Conservation (phyloP, 768 basidiomycete genomes). For the Trametes maxima region DNA sequence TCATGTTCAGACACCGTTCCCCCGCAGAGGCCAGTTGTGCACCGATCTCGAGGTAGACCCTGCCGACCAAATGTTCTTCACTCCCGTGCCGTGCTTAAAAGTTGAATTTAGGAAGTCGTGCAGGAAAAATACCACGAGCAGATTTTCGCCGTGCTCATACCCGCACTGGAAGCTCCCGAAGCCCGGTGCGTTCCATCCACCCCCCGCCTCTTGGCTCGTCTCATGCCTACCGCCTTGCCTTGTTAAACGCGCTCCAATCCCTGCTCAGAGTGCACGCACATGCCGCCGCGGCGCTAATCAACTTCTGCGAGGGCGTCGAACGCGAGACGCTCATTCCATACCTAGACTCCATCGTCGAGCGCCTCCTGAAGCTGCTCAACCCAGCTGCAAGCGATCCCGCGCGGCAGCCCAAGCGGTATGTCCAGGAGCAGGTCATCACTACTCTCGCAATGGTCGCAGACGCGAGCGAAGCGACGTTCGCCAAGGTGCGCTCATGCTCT, state of each 20-base stretch:
- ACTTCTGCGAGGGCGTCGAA: constrained; percentile 88
- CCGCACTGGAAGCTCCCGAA: constrained; percentile 74
- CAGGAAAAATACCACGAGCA: constrained; percentile 69
- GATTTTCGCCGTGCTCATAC: constrained; percentile 70
- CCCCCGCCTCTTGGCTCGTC: background rate
- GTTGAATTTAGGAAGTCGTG: constrained; percentile 63
- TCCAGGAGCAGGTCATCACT: constrained; percentile 88
- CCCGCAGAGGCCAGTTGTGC: constrained; percentile 79
- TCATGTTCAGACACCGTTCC: background rate
- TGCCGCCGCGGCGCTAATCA: constrained; percentile 85
- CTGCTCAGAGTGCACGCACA: constrained; percentile 80
- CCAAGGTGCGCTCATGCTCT: constrained; percentile 48
- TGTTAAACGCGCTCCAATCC: background rate
- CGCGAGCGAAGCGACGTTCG: constrained; percentile 78
- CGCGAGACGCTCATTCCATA: constrained; percentile 73
- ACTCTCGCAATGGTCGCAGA: constrained; percentile 90
- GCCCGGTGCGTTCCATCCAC: constrained; percentile 49
- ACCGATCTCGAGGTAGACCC: constrained; percentile 77
- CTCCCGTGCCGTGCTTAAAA: background rate
- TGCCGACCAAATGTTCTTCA: background rate
- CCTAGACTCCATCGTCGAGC: constrained; percentile 78
- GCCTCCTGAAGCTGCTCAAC: constrained; percentile 66
- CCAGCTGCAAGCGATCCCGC: constrained; percentile 42
- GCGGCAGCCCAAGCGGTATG: constrained; percentile 57
- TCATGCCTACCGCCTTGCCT: background rate